Base-by-base conservation (phyloP, 805 yeast species). In the Ogataea kodamae region DNA sequence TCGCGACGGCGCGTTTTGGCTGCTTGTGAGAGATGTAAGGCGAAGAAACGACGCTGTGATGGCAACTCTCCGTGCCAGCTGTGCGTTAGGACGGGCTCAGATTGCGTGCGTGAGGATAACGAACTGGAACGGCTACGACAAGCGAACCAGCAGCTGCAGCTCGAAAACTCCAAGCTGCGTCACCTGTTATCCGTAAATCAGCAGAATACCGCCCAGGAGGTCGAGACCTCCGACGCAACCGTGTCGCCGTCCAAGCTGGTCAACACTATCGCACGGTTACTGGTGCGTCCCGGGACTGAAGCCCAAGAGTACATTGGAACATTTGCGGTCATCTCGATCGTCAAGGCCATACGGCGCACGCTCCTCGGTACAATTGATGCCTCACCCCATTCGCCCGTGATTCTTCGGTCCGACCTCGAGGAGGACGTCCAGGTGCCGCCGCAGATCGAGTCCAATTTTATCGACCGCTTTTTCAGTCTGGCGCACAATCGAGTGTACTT, bases 281-380 rank as follows among this genome's bases (percentile, higher is more conserved):
- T 45, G 5, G 31, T 33, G 14, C 33, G 45, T 6, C 37, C 30
- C n/a, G 18, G 36, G 10, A 14, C 28, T 9, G 49, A 45, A 27
- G 31, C 39, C 17, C 46, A 42, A 21, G 53, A 45, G 15, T 48
- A 46, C 22, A 44, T 48, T n/a, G 53, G 53, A 9, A 36, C 48
- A 6, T 46, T 46, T 28, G 53, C 53, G 4, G 42, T 48, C 10
- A 48, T 48, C 6, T 44, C 53, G 7, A 48, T 46, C 9, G 50
- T 48, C 7, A 40, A 48, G 31, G 45, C 50, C 5, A 44, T 48
- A 11, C 35, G 46, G 9, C 45, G 39, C 25, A 42, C 31, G 15
- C 33, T 48, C 14, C 18, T 42, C 20, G 50, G 49, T 8, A 40
- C 28, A 7, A 19, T 34, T 3, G 38, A 22, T 2, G 31, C 34